A percentile compares a stretch with the other conserved stretches of the same genome.
Evolutionary conservation across 169 alveolate species (phyloP).

Genomic region (Eimeria sp.): DNA sequence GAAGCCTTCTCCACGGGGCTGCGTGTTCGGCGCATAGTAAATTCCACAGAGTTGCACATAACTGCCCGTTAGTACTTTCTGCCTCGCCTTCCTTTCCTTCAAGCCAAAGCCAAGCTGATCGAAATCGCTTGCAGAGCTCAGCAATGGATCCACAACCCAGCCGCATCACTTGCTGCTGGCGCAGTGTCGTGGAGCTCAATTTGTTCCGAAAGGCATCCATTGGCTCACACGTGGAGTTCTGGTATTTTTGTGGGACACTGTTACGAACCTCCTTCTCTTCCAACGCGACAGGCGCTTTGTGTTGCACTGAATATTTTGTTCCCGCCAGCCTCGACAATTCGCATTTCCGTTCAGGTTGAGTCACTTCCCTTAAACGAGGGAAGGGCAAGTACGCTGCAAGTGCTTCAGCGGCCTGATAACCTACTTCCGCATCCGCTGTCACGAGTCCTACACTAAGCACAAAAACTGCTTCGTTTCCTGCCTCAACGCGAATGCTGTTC

Average conservation of each 20-base stretch:
- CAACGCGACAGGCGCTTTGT: background rate
- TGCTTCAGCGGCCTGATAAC: background rate
- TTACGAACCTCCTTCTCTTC: background rate
- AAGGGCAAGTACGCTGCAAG: conserved; percentile 24
- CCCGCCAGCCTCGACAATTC: background rate
- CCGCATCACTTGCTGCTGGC: conserved; percentile 18
- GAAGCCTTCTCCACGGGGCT: conserved; percentile 47
- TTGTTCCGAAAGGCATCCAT: background rate
- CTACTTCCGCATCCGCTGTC: conserved; percentile 1
- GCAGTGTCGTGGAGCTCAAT: conserved; percentile 49
- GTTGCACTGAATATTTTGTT: background rate
- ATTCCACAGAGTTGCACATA: conserved; percentile 3
- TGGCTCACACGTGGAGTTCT: background rate
- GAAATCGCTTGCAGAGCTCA: conserved; percentile 43
- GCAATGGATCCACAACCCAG: conserved; percentile 33
- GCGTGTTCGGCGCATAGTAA: conserved; percentile 55
- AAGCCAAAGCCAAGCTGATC: conserved; percentile 47
- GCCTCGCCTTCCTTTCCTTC: conserved; percentile 22
- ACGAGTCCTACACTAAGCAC: conserved; percentile 53
- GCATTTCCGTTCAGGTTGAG: background rate
- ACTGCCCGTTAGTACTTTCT: background rate
- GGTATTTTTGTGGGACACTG: background rate
- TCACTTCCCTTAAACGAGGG: background rate
- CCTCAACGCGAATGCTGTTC: conserved; percentile 41
- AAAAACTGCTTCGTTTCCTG: conserved; percentile 35